Percentiles rank a stretch among this genome's conserved stretches.
Conservation (phyloP, 23 red algal species). For the Gracilaria caudata region DNA sequence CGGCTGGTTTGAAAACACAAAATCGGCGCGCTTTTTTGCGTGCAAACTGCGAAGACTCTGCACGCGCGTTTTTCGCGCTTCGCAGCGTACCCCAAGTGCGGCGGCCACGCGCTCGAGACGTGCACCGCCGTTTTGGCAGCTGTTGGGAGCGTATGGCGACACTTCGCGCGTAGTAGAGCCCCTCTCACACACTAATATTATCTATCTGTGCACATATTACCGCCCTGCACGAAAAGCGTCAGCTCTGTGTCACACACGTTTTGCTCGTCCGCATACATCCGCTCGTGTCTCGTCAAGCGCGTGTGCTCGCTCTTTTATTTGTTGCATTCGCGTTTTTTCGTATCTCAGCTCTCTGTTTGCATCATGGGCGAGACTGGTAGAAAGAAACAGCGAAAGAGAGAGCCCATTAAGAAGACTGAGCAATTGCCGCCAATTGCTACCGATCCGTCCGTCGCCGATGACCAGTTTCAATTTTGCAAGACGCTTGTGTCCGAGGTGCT, state of each 20-base stretch:
- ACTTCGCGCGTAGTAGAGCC: not conserved
- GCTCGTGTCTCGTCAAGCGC: no score
- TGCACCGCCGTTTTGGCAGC: not conserved
- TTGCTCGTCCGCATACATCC: not conserved
- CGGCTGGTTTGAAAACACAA: not conserved
- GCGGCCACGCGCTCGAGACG: no score
- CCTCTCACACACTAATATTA: no score
- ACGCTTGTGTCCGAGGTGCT: slow-evolving; percentile 26
- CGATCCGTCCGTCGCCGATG: slow-evolving; percentile 41
- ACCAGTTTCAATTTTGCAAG: slow-evolving; percentile 48
- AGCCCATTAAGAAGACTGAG: slow-evolving; percentile 46
- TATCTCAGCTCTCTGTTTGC: not conserved
- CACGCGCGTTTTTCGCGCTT: not conserved
- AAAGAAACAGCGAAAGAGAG: slow-evolving; percentile 51
- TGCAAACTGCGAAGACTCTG: no score
- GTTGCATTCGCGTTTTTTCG: not conserved
- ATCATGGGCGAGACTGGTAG: slow-evolving; percentile 53
- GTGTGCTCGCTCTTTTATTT: not conserved
- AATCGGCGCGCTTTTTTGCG: not conserved
- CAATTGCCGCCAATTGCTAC: slow-evolving; percentile 28
- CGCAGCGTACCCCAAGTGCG: not conserved
- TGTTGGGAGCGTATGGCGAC: not conserved
- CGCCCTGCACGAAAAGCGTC: no score
- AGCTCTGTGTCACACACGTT: not conserved
- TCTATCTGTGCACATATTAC: no score